A percentile compares a stretch with the other conserved stretches of the same genome.
These are phyloP conservation scores for Colletotrichum agaves DNA, from an alignment of 2,329 filamentous ascomycete species.

Conservation along the genomic window DNA sequence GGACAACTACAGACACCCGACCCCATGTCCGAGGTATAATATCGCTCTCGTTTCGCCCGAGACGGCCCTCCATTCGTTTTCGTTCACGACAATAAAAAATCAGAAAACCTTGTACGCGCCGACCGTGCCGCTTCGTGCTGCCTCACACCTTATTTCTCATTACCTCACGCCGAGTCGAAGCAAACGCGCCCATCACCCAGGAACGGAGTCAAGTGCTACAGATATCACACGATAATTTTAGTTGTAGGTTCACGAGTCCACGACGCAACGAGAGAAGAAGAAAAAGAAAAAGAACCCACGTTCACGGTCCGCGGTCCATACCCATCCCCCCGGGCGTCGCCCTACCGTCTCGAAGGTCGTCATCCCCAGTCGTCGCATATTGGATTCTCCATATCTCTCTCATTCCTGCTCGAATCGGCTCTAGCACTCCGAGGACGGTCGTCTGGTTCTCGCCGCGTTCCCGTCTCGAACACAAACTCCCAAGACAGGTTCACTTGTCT, in stretches of 20 bases:
- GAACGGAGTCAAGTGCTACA: neutral
- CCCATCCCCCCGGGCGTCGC: neutral
- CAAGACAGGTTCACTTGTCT: constrained; percentile 23
- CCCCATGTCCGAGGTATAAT: constrained; percentile 18
- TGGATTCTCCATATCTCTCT: constrained; percentile 26
- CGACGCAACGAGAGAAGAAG: neutral
- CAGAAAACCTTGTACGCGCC: constrained; percentile 2
- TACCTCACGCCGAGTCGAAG: constrained; percentile 17
- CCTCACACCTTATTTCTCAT: neutral
- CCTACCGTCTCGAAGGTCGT: constrained; percentile 5
- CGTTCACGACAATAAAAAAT: constrained; percentile 3
- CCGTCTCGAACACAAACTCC: neutral
- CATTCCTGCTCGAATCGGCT: constrained; percentile 21
- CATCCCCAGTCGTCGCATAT: constrained; percentile 25
- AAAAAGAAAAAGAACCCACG: neutral
- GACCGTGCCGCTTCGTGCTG: constrained; percentile 1
- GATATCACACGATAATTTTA: neutral
- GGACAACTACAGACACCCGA: neutral
- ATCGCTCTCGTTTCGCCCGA: constrained; percentile 3
- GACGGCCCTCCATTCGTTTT: constrained; percentile 15
- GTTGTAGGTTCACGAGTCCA: neutral
- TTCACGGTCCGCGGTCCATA: neutral
- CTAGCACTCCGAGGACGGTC: neutral
- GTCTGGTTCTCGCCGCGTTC: constrained; percentile 21
- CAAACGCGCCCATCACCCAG: constrained; percentile 5